Base-by-base conservation (phyloP, 768 basidiomycete species). In the Naganishia kalamii region DNA sequence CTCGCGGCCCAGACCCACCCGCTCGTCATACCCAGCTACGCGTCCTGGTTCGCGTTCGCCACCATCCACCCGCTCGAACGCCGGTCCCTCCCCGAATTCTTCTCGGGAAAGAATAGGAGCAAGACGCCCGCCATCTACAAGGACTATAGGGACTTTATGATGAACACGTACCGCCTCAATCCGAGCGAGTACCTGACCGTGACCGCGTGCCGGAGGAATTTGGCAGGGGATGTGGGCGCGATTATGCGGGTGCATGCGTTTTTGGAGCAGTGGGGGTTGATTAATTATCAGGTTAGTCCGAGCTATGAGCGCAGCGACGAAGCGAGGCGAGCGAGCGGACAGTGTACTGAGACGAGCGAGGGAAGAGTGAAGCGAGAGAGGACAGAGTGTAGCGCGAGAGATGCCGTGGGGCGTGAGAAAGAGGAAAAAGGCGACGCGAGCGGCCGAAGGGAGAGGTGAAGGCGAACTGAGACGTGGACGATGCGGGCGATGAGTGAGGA, bases 241-340 rank as follows among this genome's bases (percentile, higher is more conserved):
- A 89, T 99, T 72, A 94, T 98, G 93, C 87, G 96, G 60, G 94
- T 99, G 0, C 96, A 99, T 78, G 93, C 92, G 3, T 98, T 99
- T 77, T 82, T 99, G 33, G 96, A 98, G 77, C 96, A 98, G 73
- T 99, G 96, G 96, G 96, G 96, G 0, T 82, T 99, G 65, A 87
- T 99, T 74, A 99, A 99, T 80, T 99, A 99, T 78, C 96, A 99
- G 83, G 94, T 92, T 69, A 63, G 84, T 44, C 0, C 6, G 11
- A 12, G 13, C 27, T n/a, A n/a, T n/a, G 63, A 35, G 52, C n/a
- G 41, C 37, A 40, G 37, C 37, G 37, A 40, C 8, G 43, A 44
- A n/a, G 8, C 43, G 11, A 44, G n/a, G 11, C 32, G 12, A 25
- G 47, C 30, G 15, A 32, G 19, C 8, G 13, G 50, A 60, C 10